Conservation (phyloP, 208 protist genomes). For the Crithidia thermophila region DNA sequence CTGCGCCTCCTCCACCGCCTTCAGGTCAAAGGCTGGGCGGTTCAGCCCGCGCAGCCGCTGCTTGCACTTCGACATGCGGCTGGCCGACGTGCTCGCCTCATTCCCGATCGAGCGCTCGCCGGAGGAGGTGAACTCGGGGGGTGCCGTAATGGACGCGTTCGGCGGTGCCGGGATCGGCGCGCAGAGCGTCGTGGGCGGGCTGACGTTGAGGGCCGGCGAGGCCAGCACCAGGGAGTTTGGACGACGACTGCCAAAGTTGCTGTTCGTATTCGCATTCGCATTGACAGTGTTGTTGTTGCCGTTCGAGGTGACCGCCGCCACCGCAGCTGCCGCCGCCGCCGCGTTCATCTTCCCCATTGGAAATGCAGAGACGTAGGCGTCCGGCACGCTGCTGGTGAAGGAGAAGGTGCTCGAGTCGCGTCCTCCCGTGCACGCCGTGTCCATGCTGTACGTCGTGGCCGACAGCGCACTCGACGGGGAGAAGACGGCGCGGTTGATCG, state of each 20-base stretch:
- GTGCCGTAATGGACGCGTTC: neutral
- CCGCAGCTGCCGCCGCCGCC: neutral
- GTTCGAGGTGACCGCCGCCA: too few species aligned
- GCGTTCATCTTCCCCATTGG: neutral
- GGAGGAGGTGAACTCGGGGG: neutral
- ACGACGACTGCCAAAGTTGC: too few species aligned
- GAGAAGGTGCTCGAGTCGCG: conserved; percentile 34
- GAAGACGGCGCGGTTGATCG: conserved; percentile 5
- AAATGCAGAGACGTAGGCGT: conserved; percentile 7
- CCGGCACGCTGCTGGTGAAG: conserved; percentile 28
- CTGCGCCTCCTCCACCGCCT: conserved; percentile 45
- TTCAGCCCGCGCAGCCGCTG: conserved; percentile 37
- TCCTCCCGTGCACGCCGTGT: conserved; percentile 21
- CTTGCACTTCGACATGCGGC: conserved; percentile 47
- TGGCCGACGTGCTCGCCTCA: neutral
- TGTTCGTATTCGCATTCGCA: too few species aligned
- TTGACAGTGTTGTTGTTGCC: neutral
- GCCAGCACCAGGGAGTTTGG: too few species aligned
- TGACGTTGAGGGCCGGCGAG: too few species aligned
- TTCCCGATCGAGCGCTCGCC: neutral
- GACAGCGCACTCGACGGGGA: conserved; percentile 12
- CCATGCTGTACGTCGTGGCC: conserved; percentile 18
- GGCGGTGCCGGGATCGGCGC: neutral
- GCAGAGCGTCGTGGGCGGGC: neutral
- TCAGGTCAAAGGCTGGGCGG: conserved; percentile 65